Percentiles rank a stretch among this genome's conserved stretches.
Evolutionary conservation across 257 asterid species (phyloP).

Genomic region (Gentiana dahurica): DNA sequence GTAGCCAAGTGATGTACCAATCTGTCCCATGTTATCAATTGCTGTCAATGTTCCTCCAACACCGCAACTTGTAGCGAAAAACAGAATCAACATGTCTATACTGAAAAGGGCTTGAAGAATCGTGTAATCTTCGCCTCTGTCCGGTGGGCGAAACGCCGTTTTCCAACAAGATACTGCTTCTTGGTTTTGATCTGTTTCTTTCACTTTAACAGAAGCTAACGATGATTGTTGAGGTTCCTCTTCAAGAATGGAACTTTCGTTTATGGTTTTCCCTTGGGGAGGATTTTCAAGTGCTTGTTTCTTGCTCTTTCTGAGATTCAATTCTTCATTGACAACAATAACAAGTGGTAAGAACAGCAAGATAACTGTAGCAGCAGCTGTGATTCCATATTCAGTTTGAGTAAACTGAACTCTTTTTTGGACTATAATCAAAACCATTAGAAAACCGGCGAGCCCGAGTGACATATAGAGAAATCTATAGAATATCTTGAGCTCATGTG

Average conservation of each 20-base stretch:
- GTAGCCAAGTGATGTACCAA: constrained; percentile 10
- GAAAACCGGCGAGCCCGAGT: constrained; percentile 6
- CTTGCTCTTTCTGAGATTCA: constrained; percentile 9
- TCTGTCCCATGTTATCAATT: constrained; percentile 11
- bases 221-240: neutral
- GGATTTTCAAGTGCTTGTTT: neutral
- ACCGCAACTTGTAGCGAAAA: constrained; percentile 8
- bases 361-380: constrained; percentile 13
- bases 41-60: constrained; percentile 10
- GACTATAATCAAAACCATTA: constrained; percentile 24
- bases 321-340: constrained; percentile 23
- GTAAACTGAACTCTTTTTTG: constrained; percentile 13
- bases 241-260: neutral
- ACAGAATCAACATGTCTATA: constrained; percentile 8
- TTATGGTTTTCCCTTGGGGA: neutral
- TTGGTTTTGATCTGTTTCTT: neutral
- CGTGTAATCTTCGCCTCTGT: constrained; percentile 9
- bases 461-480: no score
- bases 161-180: constrained; percentile 2
- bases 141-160: constrained; percentile 8
- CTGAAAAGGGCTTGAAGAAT: constrained; percentile 14
- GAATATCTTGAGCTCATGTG: constrained; percentile 1
- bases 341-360: constrained; percentile 19
- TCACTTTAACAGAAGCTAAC: neutral
- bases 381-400: constrained; percentile 6